phyloP scores from a whole-genome alignment of 306 rosid species.

The Citrullus colocynthis region DNA sequence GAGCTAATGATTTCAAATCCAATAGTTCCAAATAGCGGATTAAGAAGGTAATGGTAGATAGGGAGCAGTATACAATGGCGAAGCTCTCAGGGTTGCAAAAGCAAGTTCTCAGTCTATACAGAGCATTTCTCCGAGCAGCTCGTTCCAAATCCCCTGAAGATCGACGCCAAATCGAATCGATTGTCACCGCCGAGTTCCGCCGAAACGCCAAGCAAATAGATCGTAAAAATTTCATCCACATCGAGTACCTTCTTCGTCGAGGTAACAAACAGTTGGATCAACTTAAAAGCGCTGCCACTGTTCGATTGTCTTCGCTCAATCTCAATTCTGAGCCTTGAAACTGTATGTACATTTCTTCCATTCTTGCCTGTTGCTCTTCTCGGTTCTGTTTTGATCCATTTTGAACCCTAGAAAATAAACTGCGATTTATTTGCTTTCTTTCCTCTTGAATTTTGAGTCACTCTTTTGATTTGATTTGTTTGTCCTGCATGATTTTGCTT shows the following conservation, averaged over 20 bases:
- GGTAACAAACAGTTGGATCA: conserved; percentile 78
- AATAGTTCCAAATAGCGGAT: no score
- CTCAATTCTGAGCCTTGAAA: conserved; percentile 14
- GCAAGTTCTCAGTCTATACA: conserved; percentile 67
- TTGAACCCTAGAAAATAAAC: conserved; percentile 5
- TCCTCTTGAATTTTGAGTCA: not conserved
- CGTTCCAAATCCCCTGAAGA: conserved; percentile 53
- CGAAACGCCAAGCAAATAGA: conserved; percentile 50
- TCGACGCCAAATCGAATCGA: conserved; percentile 38
- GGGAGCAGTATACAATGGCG: conserved; percentile 11
- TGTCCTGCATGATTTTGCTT: not conserved
- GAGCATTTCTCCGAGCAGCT: conserved; percentile 68
- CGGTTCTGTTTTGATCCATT: not conserved
- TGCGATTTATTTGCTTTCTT: not conserved
- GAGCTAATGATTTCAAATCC: no score
- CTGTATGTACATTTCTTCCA: not conserved
- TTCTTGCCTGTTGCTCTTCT: not conserved
- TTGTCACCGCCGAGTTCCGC: conserved; percentile 55
- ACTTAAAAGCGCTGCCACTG: conserved; percentile 49
- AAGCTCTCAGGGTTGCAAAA: conserved; percentile 85
- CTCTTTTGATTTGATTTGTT: not conserved
- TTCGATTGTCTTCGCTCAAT: conserved; percentile 40
- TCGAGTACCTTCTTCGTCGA: conserved; percentile 71
- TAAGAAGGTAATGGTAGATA: no score
- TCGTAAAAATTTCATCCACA: conserved; percentile 53